phyloP scores from a whole-genome alignment of 139 green algal genomes.

The Limnomonas spitsbergensis region DNA sequence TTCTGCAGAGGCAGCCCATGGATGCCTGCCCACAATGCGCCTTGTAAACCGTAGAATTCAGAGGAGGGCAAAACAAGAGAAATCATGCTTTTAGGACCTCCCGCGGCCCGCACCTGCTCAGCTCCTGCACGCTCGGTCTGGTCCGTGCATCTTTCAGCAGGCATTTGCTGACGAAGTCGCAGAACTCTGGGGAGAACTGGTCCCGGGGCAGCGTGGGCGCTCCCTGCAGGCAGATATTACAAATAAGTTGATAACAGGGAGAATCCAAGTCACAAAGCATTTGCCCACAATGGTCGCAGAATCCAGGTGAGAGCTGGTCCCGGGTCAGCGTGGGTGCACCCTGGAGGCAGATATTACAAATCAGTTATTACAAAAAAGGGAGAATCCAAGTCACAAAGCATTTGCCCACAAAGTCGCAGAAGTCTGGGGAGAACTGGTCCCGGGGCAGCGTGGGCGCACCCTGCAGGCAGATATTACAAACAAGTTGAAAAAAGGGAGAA shows the following conservation, averaged over 20 bases:
- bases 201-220: conserved; percentile 26
- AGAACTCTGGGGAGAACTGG: conserved; percentile 71
- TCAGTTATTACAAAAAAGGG: background rate
- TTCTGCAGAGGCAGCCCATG: background rate
- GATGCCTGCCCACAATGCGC: background rate
- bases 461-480: background rate
- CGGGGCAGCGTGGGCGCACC: background rate
- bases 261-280: conserved; percentile 17
- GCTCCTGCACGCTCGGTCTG: conserved; percentile 28
- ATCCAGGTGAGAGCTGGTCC: conserved; percentile 62
- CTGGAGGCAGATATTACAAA: conserved; percentile 12
- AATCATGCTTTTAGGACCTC: too few relatives aligned
- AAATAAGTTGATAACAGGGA: background rate
- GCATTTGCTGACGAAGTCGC: conserved; percentile 70
- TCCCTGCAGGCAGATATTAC: conserved; percentile 14
- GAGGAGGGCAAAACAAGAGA: background rate
- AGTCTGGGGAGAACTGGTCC: conserved; percentile 63
- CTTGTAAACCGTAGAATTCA: too few relatives aligned
- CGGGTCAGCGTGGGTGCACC: conserved; percentile 28
- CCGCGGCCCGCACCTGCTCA: background rate
- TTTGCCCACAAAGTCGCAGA: conserved; percentile 76
- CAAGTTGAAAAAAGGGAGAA: background rate
- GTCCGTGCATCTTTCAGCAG: conserved; percentile 33
- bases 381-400: conserved; percentile 14
- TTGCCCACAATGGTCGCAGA: conserved; percentile 77